Conservation (phyloP, 1,284 basidiomycete genomes). For the Microstroma glucosiphilum region DNA sequence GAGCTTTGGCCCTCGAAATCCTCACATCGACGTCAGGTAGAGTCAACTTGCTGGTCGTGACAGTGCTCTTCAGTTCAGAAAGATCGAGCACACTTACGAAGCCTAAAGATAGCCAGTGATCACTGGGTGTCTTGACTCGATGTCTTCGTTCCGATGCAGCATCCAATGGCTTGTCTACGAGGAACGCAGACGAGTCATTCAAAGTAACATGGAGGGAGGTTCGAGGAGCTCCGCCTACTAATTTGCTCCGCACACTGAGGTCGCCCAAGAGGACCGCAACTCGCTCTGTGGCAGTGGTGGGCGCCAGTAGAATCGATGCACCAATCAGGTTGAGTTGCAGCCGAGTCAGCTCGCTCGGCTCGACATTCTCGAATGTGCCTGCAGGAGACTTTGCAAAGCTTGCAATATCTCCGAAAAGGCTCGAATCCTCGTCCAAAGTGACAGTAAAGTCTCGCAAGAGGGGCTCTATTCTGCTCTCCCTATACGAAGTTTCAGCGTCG, state of each 20-base stretch:
- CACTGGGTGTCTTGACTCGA: conserved; percentile 10
- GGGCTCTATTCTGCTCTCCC: conserved; percentile 68
- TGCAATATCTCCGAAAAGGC: conserved; percentile 63
- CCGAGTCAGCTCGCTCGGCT: conserved; percentile 78
- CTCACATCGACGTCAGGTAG: conserved; percentile 40
- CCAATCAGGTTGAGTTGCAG: conserved; percentile 52
- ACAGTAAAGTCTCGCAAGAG: conserved; percentile 64
- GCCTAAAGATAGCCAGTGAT: conserved; percentile 22
- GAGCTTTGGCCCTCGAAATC: conserved; percentile 21
- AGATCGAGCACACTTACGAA: conserved; percentile 48
- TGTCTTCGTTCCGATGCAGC: background rate
- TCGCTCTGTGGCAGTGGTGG: conserved; percentile 16
- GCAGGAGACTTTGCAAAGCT: conserved; percentile 75
- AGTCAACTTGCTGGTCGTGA: conserved; percentile 28
- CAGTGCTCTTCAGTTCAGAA: conserved; percentile 33
- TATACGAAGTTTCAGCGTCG: conserved; percentile 63
- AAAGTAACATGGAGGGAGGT: conserved; percentile 26
- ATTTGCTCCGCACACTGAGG: conserved; percentile 25
- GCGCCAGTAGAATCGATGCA: conserved; percentile 20
- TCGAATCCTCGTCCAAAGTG: conserved; percentile 59
- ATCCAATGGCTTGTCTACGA: conserved; percentile 14
- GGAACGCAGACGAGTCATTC: conserved; percentile 20
- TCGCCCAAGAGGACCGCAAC: conserved; percentile 29
- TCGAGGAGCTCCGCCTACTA: conserved; percentile 31
- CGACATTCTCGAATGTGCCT: conserved; percentile 85